Evolutionary conservation across 225 moss, liverwort and hornwort genomes (phyloP), one percentile per base, ranked within the genome.

Genomic region (Rhytidiadelphus loreus): DNA sequence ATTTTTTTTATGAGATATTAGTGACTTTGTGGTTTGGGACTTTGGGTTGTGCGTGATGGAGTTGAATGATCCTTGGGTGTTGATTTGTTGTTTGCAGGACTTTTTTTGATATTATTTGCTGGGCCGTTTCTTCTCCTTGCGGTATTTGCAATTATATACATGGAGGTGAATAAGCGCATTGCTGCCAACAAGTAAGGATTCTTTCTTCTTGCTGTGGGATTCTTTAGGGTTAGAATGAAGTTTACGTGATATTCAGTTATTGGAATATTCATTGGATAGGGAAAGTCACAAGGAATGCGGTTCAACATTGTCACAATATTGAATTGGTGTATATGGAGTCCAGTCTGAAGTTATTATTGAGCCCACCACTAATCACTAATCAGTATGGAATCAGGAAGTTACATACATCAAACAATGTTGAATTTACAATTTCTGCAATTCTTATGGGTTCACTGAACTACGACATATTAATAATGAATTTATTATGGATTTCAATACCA

Each of bases 41-140:
- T 63, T 70, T 62, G 4, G 46, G 13, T n/a, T 44, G 30, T 39
- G 56, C 59, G 8, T 75, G 61, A 76, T 65, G 48, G 82, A 83
- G 44, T 28, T 39, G 6, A 57, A 16, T 35, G 23, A 32, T 56
- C 25, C 32, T 58, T 46, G 52, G 23, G 62, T 61, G 52, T 85
- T 77, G 50, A 86, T 55, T 76, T 86, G 43, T 86, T 83, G 74
- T 80, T 85, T 70, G 89, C 91, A 92, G 94, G 90, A 70, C 64
- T 66, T 25, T 19, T 94, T 61, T 83, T 92, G 56, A 20, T 91
- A 35, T 12, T 91, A 16, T 94, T 92, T 89, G 88, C 88, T 41
- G 88, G 75, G 23, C 94, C 94, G 33, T 87, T 94, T 78, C 35
- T 91, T 52, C 86, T 94, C 58, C 92, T 94, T 7, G n/a, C 76